Percentiles rank a stretch among this genome's conserved stretches.
Conservation (phyloP, 2,329 filamentous ascomycete genomes). For the Akanthomyces dipterigenus region DNA sequence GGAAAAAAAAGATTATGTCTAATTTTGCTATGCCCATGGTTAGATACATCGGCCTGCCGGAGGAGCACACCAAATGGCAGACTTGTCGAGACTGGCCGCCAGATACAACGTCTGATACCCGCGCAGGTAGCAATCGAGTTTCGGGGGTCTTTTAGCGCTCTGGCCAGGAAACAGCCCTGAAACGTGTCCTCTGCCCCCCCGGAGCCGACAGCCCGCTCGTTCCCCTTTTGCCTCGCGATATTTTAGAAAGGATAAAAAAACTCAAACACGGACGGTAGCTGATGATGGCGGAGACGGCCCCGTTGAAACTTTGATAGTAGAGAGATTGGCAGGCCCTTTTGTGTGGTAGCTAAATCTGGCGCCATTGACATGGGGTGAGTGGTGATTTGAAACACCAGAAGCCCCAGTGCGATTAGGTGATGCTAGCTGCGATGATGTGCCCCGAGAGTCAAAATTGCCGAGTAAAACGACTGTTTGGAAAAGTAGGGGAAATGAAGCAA, state of each 20-base stretch:
- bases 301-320: background rate
- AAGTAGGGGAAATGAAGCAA: background rate
- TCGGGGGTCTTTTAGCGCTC: background rate
- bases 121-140: background rate
- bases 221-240: background rate
- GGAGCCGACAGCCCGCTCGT: background rate
- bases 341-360: background rate
- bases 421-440: conserved; percentile 9
- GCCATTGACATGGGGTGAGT: conserved; percentile 7
- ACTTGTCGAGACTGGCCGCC: too few species aligned
- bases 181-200: background rate
- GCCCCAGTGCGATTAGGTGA: conserved; percentile 3
- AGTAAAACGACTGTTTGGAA: background rate
- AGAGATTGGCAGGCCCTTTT: background rate
- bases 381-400: conserved; percentile 9
- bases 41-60: too few species aligned
- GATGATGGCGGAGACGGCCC: background rate
- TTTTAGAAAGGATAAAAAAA: background rate
- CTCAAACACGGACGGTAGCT: conserved; percentile 2
- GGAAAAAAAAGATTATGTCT: too few species aligned
- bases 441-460: background rate
- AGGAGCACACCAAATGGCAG: too few species aligned
- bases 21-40: too few species aligned
- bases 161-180: background rate
- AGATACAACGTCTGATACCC: too few species aligned